A percentile compares a stretch with the other conserved stretches of the same genome.
These are phyloP conservation scores for Barnettozyma californica DNA, from an alignment of 805 yeast genomes.

Conservation along the genomic window DNA sequence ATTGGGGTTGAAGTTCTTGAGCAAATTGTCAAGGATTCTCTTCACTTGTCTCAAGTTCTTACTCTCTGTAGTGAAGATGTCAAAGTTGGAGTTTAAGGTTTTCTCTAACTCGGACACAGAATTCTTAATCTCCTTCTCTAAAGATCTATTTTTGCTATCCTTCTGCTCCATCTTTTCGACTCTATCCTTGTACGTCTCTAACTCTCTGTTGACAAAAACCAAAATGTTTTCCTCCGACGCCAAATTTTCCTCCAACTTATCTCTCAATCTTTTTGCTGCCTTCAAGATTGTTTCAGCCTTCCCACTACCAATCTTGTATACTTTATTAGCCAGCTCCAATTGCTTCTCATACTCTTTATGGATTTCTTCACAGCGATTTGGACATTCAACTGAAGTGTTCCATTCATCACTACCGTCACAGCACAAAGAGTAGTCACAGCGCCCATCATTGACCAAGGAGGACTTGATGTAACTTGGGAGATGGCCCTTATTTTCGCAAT, in stretches of 20 bases:
- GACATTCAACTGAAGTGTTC: conserved; percentile 23
- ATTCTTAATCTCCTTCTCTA: conserved; percentile 9
- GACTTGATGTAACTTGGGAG: conserved; percentile 57
- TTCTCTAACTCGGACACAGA: conserved; percentile 10
- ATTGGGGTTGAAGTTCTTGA: conserved; percentile 66
- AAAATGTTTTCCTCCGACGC: conserved; percentile 2
- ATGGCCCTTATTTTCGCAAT: conserved; percentile 75
- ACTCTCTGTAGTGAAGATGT: conserved; percentile 19
- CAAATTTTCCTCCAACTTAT: conserved; percentile 27
- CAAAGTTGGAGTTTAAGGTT: conserved; percentile 15
- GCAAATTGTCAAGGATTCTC: conserved; percentile 42
- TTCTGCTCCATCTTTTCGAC: conserved; percentile 1
- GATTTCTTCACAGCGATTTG: conserved; percentile 26
- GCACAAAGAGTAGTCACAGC: conserved; percentile 82
- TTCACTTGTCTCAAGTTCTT: conserved; percentile 22
- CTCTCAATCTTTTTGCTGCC: conserved; percentile 22
- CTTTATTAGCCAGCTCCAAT: conserved; percentile 5
- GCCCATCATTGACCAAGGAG: conserved; percentile 77
- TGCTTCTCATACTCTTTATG: conserved; percentile 17
- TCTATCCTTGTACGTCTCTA: conserved; percentile 4
- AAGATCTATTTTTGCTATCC: neutral
- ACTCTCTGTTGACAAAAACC: conserved; percentile 8
- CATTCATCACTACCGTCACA: conserved; percentile 94
- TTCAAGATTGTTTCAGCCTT: conserved; percentile 15
- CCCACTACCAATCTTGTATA: conserved; percentile 16